A percentile compares a stretch with the other conserved stretches of the same genome.
phyloP scores from a whole-genome alignment of 1,284 basidiomycete genomes.

The Somion occarium region DNA sequence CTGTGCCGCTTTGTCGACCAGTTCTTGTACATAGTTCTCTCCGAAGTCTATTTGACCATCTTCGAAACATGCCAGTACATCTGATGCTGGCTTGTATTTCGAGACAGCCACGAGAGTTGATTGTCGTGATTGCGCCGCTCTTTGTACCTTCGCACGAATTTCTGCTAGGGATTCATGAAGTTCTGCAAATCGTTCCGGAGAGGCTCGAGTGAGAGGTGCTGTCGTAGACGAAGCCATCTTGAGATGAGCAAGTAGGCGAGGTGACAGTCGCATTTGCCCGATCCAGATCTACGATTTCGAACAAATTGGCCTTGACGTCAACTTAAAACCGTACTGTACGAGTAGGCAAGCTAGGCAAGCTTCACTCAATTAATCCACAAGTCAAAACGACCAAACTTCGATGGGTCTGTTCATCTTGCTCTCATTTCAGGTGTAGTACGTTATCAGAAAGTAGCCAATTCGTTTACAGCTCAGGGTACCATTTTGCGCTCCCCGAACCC shows the following conservation, averaged over 20 bases:
- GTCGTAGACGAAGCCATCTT: constrained; percentile 5
- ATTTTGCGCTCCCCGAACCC: too few species aligned
- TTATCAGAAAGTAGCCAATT: too few species aligned
- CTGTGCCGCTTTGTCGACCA: constrained; percentile 82
- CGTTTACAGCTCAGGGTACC: too few species aligned
- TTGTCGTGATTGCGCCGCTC: constrained; percentile 25
- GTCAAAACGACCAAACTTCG: too few species aligned
- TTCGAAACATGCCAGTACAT: constrained; percentile 81
- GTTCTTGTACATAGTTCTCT: constrained; percentile 96
- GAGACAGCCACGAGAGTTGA: constrained; percentile 83
- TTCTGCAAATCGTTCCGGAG: constrained; percentile 37
- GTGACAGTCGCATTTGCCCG: constrained; percentile 8
- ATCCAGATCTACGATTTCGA: constrained; percentile 1
- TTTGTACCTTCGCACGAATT: constrained; percentile 42
- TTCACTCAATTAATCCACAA: too few species aligned
- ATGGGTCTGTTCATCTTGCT: too few species aligned
- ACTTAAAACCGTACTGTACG: too few species aligned
- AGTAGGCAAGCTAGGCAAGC: too few species aligned
- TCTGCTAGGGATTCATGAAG: constrained; percentile 46
- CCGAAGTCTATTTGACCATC: constrained; percentile 88
- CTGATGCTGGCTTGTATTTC: constrained; percentile 88
- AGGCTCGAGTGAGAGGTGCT: not conserved
- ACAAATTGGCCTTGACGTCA: not conserved
- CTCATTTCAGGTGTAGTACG: too few species aligned
- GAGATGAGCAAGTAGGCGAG: constrained; percentile 5